A percentile compares a stretch with the other conserved stretches of the same genome.
Conservation (phyloP, 2,329 filamentous ascomycete genomes). For the Didymellaceae sp. region DNA sequence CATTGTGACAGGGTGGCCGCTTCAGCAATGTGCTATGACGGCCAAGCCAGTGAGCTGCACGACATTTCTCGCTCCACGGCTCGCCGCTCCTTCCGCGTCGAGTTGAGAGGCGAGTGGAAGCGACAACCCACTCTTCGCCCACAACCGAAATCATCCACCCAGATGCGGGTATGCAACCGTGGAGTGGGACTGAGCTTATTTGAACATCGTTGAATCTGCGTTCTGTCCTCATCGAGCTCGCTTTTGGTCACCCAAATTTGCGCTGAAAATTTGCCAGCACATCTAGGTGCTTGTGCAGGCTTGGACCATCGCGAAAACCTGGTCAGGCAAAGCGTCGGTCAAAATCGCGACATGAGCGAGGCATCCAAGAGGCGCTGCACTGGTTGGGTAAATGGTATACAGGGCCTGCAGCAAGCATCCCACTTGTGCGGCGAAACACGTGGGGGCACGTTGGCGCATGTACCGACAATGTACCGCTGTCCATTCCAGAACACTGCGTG, state of each 20-base stretch:
- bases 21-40: conserved; percentile 11
- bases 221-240: conserved; percentile 4
- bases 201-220: conserved; percentile 26
- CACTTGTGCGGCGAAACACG: conserved; percentile 28
- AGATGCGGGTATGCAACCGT: conserved; percentile 34
- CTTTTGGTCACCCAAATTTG: conserved; percentile 1
- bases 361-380: conserved; percentile 14
- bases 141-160: conserved; percentile 31
- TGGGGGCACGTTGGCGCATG: conserved; percentile 23
- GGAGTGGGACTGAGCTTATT: conserved; percentile 44
- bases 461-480: conserved; percentile 8
- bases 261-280: conserved; percentile 7
- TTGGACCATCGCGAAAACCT: conserved; percentile 2
- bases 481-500: background rate
- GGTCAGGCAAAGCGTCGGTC: conserved; percentile 13
- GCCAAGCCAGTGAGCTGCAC: conserved; percentile 30
- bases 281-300: conserved; percentile 10
- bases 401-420: conserved; percentile 17
- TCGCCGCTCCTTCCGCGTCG: conserved; percentile 35
- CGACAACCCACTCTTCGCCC: conserved; percentile 33
- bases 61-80: conserved; percentile 29
- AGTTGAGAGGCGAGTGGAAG: conserved; percentile 21
- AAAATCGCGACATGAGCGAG: conserved; percentile 10
- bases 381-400: conserved; percentile 7
- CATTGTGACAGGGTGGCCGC: conserved; percentile 13